Evolutionary conservation across 106 monocot species (phyloP), one percentile per base, ranked within the genome.

Genomic region (Dendrobium catenatum): DNA sequence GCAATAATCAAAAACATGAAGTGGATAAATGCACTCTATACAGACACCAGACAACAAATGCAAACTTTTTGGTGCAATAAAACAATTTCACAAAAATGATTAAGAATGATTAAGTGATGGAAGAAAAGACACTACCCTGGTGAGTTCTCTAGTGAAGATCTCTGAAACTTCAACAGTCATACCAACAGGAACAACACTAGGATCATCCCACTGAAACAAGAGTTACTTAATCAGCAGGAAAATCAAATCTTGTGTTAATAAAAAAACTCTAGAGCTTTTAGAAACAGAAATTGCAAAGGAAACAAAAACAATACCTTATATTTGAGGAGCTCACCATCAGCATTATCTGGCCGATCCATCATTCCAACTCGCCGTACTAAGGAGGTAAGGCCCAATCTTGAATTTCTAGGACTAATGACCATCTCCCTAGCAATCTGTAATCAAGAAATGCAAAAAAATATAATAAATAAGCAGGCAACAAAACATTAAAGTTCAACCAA

Each of bases 361-460:
- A 85, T 80, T 61, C 95, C 90, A 77, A 92, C 81, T 85, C 87
- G 87, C 80, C 81, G 92, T 20, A 95, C 86, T 68, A 95, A 81
- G 9, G 74, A 84, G 16, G 95, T 79, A 54, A 95, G 82, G 24
- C 87, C 92, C 68, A 95, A 81, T 70, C 90, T 92, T 80, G 88
- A 79, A 85, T 95, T 95, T 82, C 86, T 79, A 24, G 95, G 95
- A 81, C 95, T 95, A 78, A 95, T 95, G 29, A 95, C 95, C 95
- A 95, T 95, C 83, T 95, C 95, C 79, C 95, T 85, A 72, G 86
- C 95, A 80, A 95, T 95, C 95, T 95, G 85, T 61, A 67, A 64
- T 42, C 70, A 68, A 48, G 76, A 49, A 76, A 42, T 13, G 19
- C 27, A 26, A 51, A 13, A 46, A 46, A 6, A 7, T 37, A 37